These are phyloP conservation scores for Skeletonema grethae DNA, from an alignment of 108 stramenopile genomes.

Conservation along the genomic window DNA sequence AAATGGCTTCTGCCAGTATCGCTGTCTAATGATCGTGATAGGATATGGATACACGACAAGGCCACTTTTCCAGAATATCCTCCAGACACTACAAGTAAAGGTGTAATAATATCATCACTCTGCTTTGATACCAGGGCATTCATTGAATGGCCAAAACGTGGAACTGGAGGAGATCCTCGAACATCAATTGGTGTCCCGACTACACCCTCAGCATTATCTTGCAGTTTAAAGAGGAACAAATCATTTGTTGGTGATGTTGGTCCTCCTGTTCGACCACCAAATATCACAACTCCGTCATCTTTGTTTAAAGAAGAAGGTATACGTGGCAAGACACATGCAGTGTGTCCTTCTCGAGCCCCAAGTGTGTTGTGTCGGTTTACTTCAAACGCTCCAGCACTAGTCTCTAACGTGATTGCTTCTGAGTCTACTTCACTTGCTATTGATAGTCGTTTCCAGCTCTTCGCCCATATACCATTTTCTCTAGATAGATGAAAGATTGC, in stretches of 20 bases:
- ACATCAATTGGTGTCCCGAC: constrained; percentile 45
- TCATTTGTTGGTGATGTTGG: constrained; percentile 40
- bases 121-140: constrained; percentile 42
- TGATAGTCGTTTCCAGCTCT: constrained; percentile 34
- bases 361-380: constrained; percentile 8
- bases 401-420: neutral
- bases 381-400: constrained; percentile 35
- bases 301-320: neutral
- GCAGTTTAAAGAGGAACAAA: constrained; percentile 50
- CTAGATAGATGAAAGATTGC: constrained; percentile 34
- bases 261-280: constrained; percentile 45
- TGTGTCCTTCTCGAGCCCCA: constrained; percentile 40
- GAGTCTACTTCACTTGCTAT: neutral
- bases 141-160: constrained; percentile 79
- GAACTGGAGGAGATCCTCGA: constrained; percentile 49
- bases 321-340: constrained; percentile 34
- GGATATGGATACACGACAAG: constrained; percentile 33
- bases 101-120: constrained; percentile 20
- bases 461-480: constrained; percentile 35
- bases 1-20: constrained; percentile 19
- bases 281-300: constrained; percentile 26
- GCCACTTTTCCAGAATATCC: constrained; percentile 28
- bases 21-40: constrained; percentile 31
- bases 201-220: constrained; percentile 8
- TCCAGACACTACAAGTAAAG: constrained; percentile 43